phyloP scores from a whole-genome alignment of 1,284 basidiomycete species.

The Spongispora temasekensis region DNA sequence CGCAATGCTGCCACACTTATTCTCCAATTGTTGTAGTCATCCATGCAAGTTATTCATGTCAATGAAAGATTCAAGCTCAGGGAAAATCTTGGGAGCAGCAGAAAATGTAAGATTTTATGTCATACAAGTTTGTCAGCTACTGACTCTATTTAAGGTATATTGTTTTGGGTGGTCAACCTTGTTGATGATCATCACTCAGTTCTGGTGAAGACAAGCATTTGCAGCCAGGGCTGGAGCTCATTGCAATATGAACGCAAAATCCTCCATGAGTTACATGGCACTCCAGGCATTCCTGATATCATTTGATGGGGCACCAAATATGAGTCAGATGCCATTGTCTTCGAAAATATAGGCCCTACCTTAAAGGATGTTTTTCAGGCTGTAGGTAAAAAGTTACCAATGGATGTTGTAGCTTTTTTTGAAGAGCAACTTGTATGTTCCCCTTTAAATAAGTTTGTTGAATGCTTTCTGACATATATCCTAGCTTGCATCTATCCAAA shows the following conservation, averaged over 20 bases:
- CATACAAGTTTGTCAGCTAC: no score
- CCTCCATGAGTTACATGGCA: no score
- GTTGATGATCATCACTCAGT: neutral
- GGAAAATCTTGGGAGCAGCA: neutral
- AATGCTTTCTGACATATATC: neutral
- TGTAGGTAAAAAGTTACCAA: neutral
- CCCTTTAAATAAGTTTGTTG: neutral
- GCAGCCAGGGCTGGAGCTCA: no score
- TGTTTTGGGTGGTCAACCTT: neutral
- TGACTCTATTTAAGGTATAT: neutral
- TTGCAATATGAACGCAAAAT: no score
- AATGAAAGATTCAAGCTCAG: neutral
- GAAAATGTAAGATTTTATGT: no score
- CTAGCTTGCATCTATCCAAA: neutral
- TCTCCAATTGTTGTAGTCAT: no score
- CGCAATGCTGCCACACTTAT: no score
- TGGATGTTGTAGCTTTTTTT: neutral
- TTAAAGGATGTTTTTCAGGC: neutral
- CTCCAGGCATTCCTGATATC: no score
- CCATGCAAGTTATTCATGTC: neutral
- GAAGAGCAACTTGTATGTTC: neutral
- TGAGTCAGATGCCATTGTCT: no score
- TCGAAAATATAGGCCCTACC: neutral
- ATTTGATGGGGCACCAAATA: no score
- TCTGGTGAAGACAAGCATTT: neutral